Percentiles rank a stretch among this genome's conserved stretches.
Evolutionary conservation across 441 rosid species (phyloP).

Genomic region (Arabidopsis lyrata): DNA sequence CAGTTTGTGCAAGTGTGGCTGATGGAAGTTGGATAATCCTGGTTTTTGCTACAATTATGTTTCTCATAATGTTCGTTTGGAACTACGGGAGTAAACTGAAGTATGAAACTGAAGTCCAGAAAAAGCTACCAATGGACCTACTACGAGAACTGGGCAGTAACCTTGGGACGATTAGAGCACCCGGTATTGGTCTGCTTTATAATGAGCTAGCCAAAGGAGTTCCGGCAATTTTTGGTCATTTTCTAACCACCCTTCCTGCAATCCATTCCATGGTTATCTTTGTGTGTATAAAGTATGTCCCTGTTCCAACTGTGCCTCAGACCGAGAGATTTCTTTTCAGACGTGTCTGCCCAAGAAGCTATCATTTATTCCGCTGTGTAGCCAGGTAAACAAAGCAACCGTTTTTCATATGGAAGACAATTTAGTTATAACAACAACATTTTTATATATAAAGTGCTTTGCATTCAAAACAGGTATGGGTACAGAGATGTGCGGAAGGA

Average conservation of each 20-base stretch:
- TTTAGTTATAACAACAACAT: neutral
- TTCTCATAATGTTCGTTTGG: conserved; percentile 91
- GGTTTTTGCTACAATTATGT: conserved; percentile 86
- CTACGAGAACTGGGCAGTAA: conserved; percentile 88
- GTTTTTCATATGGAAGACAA: neutral
- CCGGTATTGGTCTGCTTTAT: conserved; percentile 96
- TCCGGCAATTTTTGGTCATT: conserved; percentile 96
- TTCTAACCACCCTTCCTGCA: conserved; percentile 95
- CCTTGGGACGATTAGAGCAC: conserved; percentile 97
- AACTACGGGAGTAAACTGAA: conserved; percentile 97
- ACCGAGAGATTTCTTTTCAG: conserved; percentile 93
- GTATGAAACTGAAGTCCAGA: conserved; percentile 97
- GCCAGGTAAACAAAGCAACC: conserved; percentile 70
- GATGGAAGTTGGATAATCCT: conserved; percentile 98
- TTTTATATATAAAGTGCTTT: neutral
- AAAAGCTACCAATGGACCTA: conserved; percentile 87
- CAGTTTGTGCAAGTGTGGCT: conserved; percentile 70
- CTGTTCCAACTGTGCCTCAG: conserved; percentile 95
- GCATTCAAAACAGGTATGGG: conserved; percentile 70
- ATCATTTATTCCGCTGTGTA: conserved; percentile 95
- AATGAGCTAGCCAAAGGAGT: conserved; percentile 94
- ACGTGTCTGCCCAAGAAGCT: conserved; percentile 84
- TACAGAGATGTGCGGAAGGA: conserved; percentile 96
- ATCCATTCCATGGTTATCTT: conserved; percentile 97
- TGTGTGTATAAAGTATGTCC: conserved; percentile 95